Evolutionary conservation across 805 yeast species (phyloP), one percentile per base, ranked within the genome.

Genomic region (Helenozyma rhizophorensis): DNA sequence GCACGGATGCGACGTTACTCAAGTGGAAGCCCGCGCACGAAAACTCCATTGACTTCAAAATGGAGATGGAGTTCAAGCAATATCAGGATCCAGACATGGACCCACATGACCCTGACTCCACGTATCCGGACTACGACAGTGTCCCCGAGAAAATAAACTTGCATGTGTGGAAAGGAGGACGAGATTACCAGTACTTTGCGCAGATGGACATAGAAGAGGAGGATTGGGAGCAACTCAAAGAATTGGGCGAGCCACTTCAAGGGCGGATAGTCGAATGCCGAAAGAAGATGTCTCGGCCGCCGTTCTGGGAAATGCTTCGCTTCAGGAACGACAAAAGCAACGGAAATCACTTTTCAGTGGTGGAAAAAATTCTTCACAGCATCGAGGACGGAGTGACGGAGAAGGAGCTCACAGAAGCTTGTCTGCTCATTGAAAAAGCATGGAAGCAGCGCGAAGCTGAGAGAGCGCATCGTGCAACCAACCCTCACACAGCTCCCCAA

Each of bases 21-120:
- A 93, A 94, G 60, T 93, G 99, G 99, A 93, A 93, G 53, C 97
- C 98, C 2, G 86, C 95, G 9, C 85, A 85, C 42, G 98, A 90
- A 57, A 94, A 93, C 49, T 83, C 97, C 0, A 76, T 94, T 27
- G 99, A 93, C 59, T 93, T 86, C 60, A 80, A 80, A 53, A 58
- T 93, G 39, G 68, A 70, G 21, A 57, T 87, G 37, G 70, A 71
- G 22, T 84, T 85, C 48, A 76, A 78, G 12, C 46, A 58, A 7
- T 78, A 46, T 46, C 71, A 71, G 28, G 90, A 83, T 53, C 74
- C 74, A 5, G 84, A 79, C 34, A 62, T 81, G 48, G 78, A 77
- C 26, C 75, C 76, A 25, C 75, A 77, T 40, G 82, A 80, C 53
- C 80, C 83, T 1, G 79, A 75, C 39, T 73, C 83, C 37, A 76